phyloP scores from a whole-genome alignment of 2,329 filamentous ascomycete species.

The Cladosporium colombiae region DNA sequence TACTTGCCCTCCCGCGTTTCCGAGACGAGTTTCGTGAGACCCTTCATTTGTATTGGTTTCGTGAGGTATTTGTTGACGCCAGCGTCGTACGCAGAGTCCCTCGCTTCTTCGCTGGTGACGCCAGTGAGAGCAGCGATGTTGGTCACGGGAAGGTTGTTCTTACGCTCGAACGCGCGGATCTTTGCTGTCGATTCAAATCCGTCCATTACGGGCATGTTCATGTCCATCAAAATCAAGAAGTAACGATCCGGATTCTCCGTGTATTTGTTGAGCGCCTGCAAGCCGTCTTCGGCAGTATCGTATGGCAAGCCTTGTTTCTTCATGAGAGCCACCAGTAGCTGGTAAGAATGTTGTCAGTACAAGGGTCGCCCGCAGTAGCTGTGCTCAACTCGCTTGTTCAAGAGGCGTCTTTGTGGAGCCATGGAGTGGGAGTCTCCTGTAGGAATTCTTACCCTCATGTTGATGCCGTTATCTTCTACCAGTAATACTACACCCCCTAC shows the following conservation, averaged over 20 bases:
- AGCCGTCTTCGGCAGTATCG: constrained; percentile 24
- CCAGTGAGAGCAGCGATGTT: constrained; percentile 37
- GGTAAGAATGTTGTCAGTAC: neutral
- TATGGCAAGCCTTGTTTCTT: constrained; percentile 25
- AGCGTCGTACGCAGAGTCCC: constrained; percentile 29
- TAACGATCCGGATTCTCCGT: constrained; percentile 9
- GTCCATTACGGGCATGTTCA: constrained; percentile 40
- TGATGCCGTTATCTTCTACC: constrained; percentile 39
- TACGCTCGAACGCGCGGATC: constrained; percentile 33
- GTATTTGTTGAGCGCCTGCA: constrained; percentile 24
- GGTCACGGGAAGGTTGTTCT: constrained; percentile 21
- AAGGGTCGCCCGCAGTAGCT: neutral
- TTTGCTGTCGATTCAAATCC: constrained; percentile 34
- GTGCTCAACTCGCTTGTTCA: neutral
- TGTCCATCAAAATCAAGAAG: constrained; percentile 26
- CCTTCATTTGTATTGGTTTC: constrained; percentile 37
- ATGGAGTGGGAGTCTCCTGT: too few species aligned
- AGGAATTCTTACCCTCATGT: constrained; percentile 27
- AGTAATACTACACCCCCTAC: constrained; percentile 28
- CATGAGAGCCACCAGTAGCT: constrained; percentile 30
- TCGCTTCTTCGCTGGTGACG: constrained; percentile 32
- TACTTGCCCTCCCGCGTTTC: neutral
- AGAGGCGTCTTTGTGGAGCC: neutral
- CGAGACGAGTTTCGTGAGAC: constrained; percentile 15
- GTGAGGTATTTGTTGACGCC: constrained; percentile 37